phyloP scores from a whole-genome alignment of 495 filamentous ascomycete genomes.

The Neurospora sp. region DNA sequence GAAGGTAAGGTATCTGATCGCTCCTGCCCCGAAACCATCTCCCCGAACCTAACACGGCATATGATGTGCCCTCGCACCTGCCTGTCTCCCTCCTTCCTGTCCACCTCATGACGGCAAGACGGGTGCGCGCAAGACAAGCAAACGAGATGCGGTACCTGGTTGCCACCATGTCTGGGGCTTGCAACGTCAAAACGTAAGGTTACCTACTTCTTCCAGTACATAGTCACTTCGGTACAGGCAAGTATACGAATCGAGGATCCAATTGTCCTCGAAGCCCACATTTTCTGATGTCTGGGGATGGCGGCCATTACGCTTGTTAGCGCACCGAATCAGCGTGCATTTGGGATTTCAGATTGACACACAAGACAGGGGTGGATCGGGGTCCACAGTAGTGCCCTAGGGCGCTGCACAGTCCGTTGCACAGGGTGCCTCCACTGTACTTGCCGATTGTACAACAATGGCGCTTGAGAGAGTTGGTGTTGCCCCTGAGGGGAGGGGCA shows the following conservation, averaged over 20 bases:
- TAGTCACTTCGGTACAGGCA: neutral
- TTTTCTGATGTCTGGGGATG: neutral
- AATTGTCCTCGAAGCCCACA: neutral
- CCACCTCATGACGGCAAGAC: neutral
- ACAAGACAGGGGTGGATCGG: neutral
- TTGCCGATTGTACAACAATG: neutral
- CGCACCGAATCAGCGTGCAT: neutral
- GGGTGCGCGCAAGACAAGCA: neutral
- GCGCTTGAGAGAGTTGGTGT: neutral
- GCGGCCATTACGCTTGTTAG: neutral
- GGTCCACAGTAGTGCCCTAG: neutral
- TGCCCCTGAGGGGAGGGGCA: neutral
- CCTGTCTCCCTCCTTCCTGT: neutral
- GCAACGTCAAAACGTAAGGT: neutral
- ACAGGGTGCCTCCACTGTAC: neutral
- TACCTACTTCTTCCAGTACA: neutral
- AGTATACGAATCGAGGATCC: neutral
- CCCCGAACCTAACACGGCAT: neutral
- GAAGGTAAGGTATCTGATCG: neutral
- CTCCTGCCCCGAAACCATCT: neutral
- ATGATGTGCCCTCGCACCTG: neutral
- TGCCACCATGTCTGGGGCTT: neutral
- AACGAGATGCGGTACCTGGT: neutral
- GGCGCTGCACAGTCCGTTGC: neutral
- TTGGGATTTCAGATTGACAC: neutral